Base-by-base conservation (phyloP, 257 asterid species). In the Plantago major region DNA sequence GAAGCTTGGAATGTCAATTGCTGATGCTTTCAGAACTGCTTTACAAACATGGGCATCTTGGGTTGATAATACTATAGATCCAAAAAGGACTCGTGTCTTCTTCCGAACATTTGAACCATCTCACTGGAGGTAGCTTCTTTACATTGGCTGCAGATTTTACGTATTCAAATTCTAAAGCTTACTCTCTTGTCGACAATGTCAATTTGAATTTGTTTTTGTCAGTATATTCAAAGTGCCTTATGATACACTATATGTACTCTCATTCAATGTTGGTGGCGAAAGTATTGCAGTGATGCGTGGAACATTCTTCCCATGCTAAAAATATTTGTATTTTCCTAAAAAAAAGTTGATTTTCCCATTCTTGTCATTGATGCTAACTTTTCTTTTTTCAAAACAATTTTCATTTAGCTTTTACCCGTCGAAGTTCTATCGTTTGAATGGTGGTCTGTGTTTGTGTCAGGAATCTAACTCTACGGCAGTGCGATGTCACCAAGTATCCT, bases 41-140 rank as follows among this genome's bases (percentile, higher is more conserved):
- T 65, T 84, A 52, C 63, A 76, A 58, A 87, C 92, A 53, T 87
- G 95, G 95, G 78, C 87, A 63, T 72, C 87, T 68, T 87, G 92
- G 95, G 79, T 87, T 49, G 89, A 87, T 72, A 58, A 44, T 68
- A 73, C 11, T 74, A 76, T 85, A 37, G 65, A 85, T 66, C 76
- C 90, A 2, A 76, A 70, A 49, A 76, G 67, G 66, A 83, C 95
- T 9, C 83, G 62, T 10, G 69, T 87, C 48, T 87, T 87, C 73
- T 84, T 87, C 63, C 78, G 93, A 71, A 87, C 93, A 6, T 87
- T 81, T 64, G 95, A 87, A 71, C 93, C 95, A 42, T 84, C 93
- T 73, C 95, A 84, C 66, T 87, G 95, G 95, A 84, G 92, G 95
- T 87, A 82, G 49, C 52, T 55, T 40, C 47, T 51, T 40, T 15